A percentile compares a stretch with the other conserved stretches of the same genome.
These are phyloP conservation scores for Mycena floridula DNA, from an alignment of 768 basidiomycete species.

Conservation along the genomic window DNA sequence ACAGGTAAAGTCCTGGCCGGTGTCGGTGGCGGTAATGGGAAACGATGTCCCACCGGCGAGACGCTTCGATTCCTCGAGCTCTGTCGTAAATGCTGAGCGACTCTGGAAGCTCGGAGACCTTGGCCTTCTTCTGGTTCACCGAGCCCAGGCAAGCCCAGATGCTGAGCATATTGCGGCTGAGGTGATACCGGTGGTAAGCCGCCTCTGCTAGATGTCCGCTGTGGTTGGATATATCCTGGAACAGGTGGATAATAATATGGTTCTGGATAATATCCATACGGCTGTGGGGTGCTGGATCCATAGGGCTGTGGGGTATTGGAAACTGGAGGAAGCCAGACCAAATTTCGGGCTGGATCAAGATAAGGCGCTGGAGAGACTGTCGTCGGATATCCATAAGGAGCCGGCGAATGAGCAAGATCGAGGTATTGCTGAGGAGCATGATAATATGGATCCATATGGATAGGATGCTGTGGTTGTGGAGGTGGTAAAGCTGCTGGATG, in stretches of 20 bases:
- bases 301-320: background rate
- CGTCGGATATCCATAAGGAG: background rate
- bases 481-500: constrained; percentile 57
- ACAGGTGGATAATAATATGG: background rate
- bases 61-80: constrained; percentile 54
- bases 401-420: background rate
- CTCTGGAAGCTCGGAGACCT: constrained; percentile 52
- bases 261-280: background rate
- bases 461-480: constrained; percentile 16
- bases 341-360: constrained; percentile 1
- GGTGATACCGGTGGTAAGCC: constrained; percentile 1
- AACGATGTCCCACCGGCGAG: constrained; percentile 32
- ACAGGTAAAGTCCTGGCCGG: background rate
- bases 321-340: constrained; percentile 6
- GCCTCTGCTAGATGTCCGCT: constrained; percentile 1
- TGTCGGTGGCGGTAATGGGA: background rate
- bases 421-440: constrained; percentile 7
- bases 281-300: too few relatives aligned
- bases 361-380: constrained; percentile 1
- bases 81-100: constrained; percentile 52
- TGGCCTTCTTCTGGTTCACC: constrained; percentile 50
- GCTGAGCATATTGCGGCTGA: background rate
- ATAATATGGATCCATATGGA: constrained; percentile 1
- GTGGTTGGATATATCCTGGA: background rate
- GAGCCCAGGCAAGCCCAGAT: constrained; percentile 3